Evolutionary conservation across 352 stramenopile genomes (phyloP).

Genomic region (Phytophthora colocasiae): DNA sequence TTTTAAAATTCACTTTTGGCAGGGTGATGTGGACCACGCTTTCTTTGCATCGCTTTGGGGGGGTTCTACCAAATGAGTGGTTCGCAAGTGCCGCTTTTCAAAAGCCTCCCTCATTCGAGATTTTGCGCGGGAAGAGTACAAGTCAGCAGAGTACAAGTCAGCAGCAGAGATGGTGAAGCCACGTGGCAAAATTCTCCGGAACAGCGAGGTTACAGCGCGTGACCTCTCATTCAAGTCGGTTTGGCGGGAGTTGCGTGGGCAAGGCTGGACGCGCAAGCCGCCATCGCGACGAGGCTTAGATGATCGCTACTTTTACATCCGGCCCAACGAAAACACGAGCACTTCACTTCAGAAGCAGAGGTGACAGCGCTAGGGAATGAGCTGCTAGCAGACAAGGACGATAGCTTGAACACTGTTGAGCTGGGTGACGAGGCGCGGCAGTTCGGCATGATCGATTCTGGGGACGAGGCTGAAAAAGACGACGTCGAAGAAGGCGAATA

Average conservation of each 20-base stretch:
- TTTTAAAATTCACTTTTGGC: too few species aligned
- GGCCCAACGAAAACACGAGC: background rate
- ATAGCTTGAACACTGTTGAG: conserved; percentile 9
- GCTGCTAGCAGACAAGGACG: conserved; percentile 3
- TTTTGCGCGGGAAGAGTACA: conserved; percentile 2
- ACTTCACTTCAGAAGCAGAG: background rate
- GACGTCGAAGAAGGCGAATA: conserved; percentile 10
- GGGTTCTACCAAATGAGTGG: too few species aligned
- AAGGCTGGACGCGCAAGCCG: conserved; percentile 3
- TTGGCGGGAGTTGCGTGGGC: conserved; percentile 3
- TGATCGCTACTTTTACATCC: conserved; percentile 11
- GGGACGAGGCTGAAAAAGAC: conserved; percentile 17
- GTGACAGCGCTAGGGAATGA: background rate
- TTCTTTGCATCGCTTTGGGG: too few species aligned
- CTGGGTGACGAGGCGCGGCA: background rate
- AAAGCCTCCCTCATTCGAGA: background rate
- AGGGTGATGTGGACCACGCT: too few species aligned
- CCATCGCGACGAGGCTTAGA: conserved; percentile 2
- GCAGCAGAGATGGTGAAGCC: background rate
- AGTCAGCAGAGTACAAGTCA: background rate
- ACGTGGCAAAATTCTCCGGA: too few species aligned
- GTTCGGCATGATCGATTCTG: conserved; percentile 20
- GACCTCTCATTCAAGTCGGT: conserved; percentile 9
- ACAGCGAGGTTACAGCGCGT: background rate
- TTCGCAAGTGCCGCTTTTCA: too few species aligned